These are phyloP conservation scores for Penicillium sclerotiorum DNA, from an alignment of 2,329 filamentous ascomycete genomes.

Conservation along the genomic window DNA sequence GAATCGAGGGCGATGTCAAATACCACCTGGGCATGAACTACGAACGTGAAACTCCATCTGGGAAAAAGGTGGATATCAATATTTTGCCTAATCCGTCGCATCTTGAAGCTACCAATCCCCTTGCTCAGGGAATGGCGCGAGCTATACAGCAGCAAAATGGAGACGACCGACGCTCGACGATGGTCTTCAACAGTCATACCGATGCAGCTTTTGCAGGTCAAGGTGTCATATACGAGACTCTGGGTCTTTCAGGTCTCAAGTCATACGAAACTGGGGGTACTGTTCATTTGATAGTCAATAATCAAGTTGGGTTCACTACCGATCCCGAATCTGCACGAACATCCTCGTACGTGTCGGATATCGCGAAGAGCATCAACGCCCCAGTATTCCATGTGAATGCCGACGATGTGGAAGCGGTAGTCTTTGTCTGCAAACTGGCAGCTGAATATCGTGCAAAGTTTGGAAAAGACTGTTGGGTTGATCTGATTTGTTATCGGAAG, in stretches of 20 bases:
- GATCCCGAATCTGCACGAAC: conserved; percentile 95
- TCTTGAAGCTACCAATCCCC: conserved; percentile 94
- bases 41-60: conserved; percentile 92
- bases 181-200: conserved; percentile 93
- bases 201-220: conserved; percentile 94
- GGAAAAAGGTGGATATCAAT: conserved; percentile 95
- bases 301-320: conserved; percentile 99
- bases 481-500: conserved; percentile 97
- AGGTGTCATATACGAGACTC: conserved; percentile 95
- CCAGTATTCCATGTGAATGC: conserved; percentile 99
- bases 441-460: conserved; percentile 97
- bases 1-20: conserved; percentile 96
- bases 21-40: conserved; percentile 99
- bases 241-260: conserved; percentile 93
- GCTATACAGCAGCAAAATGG: conserved; percentile 98
- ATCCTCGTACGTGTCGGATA: conserved; percentile 98
- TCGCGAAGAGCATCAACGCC: conserved; percentile 96
- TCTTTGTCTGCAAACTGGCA: conserved; percentile 94
- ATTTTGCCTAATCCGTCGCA: conserved; percentile 97
- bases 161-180: conserved; percentile 85
- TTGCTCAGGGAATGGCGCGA: conserved; percentile 92
- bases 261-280: conserved; percentile 96
- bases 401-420: conserved; percentile 95
- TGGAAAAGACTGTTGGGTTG: conserved; percentile 95
- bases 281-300: conserved; percentile 95